These are phyloP conservation scores for Clonostachys rosea DNA, from an alignment of 2,329 filamentous ascomycete species.

Conservation along the genomic window DNA sequence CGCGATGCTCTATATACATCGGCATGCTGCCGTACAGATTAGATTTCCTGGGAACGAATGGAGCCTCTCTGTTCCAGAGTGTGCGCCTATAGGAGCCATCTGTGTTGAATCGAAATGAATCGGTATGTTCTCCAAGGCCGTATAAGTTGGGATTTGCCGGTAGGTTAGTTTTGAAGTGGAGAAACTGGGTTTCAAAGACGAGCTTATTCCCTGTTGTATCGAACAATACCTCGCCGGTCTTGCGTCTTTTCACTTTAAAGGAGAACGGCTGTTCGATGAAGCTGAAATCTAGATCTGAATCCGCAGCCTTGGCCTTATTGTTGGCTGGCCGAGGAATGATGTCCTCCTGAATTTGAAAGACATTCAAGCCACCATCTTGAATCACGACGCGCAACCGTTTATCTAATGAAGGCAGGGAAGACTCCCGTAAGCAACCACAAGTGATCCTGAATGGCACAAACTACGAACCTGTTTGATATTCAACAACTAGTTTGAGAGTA, in stretches of 20 bases:
- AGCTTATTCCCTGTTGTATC: constrained; percentile 60
- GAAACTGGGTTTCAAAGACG: constrained; percentile 70
- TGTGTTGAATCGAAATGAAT: constrained; percentile 60
- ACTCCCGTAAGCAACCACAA: not conserved
- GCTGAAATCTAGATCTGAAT: constrained; percentile 17
- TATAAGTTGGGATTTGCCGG: constrained; percentile 66
- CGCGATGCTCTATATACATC: constrained; percentile 70
- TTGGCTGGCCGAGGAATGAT: constrained; percentile 54
- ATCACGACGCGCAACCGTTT: constrained; percentile 69
- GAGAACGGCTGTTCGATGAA: constrained; percentile 47
- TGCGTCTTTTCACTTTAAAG: constrained; percentile 45
- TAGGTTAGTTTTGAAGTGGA: constrained; percentile 63
- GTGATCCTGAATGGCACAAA: not conserved
- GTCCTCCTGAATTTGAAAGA: constrained; percentile 66
- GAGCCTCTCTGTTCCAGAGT: constrained; percentile 65
- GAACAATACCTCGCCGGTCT: constrained; percentile 46
- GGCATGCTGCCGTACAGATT: constrained; percentile 74
- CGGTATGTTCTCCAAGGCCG: constrained; percentile 70
- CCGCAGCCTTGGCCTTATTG: constrained; percentile 23
- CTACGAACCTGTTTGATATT: constrained; percentile 51
- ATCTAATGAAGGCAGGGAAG: constrained; percentile 28
- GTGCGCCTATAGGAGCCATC: constrained; percentile 61
- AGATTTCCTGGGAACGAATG: constrained; percentile 51
- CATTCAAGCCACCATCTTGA: constrained; percentile 57
- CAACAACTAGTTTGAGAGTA: constrained; percentile 48